Base-by-base conservation (phyloP, 257 asterid genomes). In the Plantago major region DNA sequence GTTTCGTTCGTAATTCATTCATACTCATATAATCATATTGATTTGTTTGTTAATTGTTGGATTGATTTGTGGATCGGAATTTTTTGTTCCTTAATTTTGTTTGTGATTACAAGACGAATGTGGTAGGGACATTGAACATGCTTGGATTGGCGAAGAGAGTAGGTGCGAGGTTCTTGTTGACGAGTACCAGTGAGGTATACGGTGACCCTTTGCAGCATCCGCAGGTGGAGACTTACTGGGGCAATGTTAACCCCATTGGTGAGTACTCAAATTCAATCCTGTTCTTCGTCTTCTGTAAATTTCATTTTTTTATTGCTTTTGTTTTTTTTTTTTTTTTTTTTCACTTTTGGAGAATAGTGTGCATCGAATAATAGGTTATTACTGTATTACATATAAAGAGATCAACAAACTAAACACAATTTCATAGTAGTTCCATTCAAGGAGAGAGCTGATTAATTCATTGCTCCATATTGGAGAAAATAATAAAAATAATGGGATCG, bases 191-290 rank as follows among this genome's bases (percentile, higher is more conserved):
- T 8, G 98, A 91, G 79, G 98, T 91, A 66, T 91, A 91, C 71
- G 98, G 98, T 16, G 98, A 91, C 71, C 98, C 98, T 0, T 42
- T 91, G 63, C 88, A 91, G 30, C 98, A 91, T 74, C 98, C 98
- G 0, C 98, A 91, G 28, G 89, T 84, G 11, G 98, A 91, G 65
- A 88, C 98, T 12, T 91, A 91, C 82, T 92, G 99, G 99, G 99
- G 99, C 54, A 92, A 92, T 68, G 99, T 92, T 59, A 92, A 92
- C 63, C 99, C 99, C 10, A 92, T 92, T 67, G 99, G 99, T 88
- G 10, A 0, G 82, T 67, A 37, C 5, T 1, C 13, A 3, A n/a
- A 10, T 9, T 52, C 30, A 10, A 9, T 18, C 40, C 18, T 11
- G 58, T 28, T 2, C 42, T 56, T n/a, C 26, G n/a, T n/a, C n/a